Base-by-base conservation (phyloP, 1,139 yeast genomes). In the Blastobotrys capitulatus region DNA sequence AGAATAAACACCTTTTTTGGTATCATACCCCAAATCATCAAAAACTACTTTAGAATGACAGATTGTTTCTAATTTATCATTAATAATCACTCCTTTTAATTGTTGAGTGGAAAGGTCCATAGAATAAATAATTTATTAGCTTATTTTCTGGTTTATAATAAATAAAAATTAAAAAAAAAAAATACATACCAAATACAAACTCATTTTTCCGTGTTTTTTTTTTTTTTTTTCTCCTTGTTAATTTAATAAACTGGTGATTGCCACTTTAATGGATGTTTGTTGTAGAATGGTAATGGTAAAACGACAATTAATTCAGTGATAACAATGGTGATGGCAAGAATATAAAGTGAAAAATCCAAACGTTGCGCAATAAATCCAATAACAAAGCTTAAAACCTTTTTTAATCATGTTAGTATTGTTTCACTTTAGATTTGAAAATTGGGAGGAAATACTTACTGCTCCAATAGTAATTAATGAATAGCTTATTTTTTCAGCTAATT, bases 21-120 rank as follows among this genome's bases (percentile, higher is more conserved):
- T 78, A 6, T 76, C 73, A 63, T 84, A 87, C 2, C 79, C 76
- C 46, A 80, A 75, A 47, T 79, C 85, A 57, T 87, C 96, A 60
- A 89, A 88, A 55, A 83, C 89, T 26, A 89, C 85, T 44, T 79
- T 65, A 55, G 76, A 85, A 15, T 85, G 77, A 46, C 75, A 70
- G 29, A 78, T 72, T 36, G 81, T 80, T 42, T 73, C 67, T 52
- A 87, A 70, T 13, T 72, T 58, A 16, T 71, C 75, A 7, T 20
- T 29, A 38, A 87, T 79, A 26, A 83, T 82, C 39, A 88, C 77
- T 44, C 86, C 78, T 66, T 89, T 89, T 60, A 89, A 71, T 64
- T 88, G 96, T 65, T 89, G 97, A 16, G 97, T 89, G 1, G 96
- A 87, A 39, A 89, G 74, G 65, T 89, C 97, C 60, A 88, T 29